Percentiles rank a stretch among this genome's conserved stretches.
phyloP scores from a whole-genome alignment of 1,139 yeast species.

The Nakaseomyces uthaithaninus region DNA sequence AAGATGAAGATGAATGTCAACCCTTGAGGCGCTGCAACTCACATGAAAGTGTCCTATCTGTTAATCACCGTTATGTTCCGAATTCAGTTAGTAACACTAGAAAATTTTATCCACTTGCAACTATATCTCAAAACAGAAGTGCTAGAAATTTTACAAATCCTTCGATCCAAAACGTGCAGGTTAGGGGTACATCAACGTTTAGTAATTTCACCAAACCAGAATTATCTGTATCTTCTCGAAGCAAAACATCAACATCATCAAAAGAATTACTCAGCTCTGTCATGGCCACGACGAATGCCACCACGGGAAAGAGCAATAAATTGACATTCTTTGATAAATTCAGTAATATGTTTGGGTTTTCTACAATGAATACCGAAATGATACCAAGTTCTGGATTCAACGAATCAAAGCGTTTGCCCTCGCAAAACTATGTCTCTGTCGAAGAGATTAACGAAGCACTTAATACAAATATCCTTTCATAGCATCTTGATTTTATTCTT shows the following conservation, averaged over 20 bases:
- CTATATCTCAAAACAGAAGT: slow-evolving; percentile 1
- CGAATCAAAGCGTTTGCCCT: not conserved
- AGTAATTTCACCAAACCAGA: slow-evolving; percentile 10
- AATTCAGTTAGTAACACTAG: not conserved
- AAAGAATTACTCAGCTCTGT: slow-evolving; percentile 19
- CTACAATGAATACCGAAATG: not conserved
- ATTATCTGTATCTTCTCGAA: not conserved
- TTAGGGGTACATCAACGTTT: slow-evolving; percentile 17
- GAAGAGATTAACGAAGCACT: slow-evolving; percentile 40
- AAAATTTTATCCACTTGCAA: slow-evolving; percentile 1
- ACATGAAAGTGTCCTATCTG: slow-evolving; percentile 34
- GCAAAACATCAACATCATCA: slow-evolving; percentile 13
- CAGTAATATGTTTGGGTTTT: slow-evolving; percentile 14
- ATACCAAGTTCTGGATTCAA: not conserved
- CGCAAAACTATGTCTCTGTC: slow-evolving; percentile 7
- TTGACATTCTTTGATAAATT: slow-evolving; percentile 15
- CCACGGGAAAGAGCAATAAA: slow-evolving; percentile 5
- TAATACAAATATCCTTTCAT: slow-evolving; percentile 26
- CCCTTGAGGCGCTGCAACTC: slow-evolving; percentile 32
- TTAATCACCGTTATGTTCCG: not conserved
- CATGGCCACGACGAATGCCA: slow-evolving; percentile 10
- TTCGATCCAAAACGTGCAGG: slow-evolving; percentile 14
- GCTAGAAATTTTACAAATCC: slow-evolving; percentile 10
- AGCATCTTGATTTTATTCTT: not conserved
- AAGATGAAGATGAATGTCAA: slow-evolving; percentile 17